Conservation (phyloP, 345 rosid species). For the Eucalyptus leucophloia region DNA sequence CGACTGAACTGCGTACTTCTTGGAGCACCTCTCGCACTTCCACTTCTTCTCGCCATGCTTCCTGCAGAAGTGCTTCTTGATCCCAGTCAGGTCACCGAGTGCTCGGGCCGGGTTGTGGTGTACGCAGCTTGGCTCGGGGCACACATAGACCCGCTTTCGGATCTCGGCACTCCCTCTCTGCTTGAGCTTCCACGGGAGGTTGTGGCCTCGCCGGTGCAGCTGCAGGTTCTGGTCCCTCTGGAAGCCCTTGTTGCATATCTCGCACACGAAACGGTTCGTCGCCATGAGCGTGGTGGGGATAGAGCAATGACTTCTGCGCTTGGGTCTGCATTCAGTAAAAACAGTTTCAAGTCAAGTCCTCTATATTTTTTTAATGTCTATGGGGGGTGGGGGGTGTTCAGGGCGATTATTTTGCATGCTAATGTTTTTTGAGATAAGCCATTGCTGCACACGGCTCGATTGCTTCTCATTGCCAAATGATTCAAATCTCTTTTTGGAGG, state of each 20-base stretch:
- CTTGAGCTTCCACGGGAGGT: conserved; percentile 6
- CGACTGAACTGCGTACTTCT: conserved; percentile 3
- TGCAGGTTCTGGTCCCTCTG: conserved; percentile 12
- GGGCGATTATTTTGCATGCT: background rate
- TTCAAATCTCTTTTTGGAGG: background rate
- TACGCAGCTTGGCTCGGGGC: conserved; percentile 2
- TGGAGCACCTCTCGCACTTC: conserved; percentile 10
- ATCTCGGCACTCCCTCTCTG: background rate
- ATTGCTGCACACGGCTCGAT: background rate
- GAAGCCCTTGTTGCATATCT: conserved; percentile 7
- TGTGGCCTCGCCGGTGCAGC: conserved; percentile 7
- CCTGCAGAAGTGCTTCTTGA: conserved; percentile 7
- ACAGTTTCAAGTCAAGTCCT: background rate
- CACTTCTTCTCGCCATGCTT: conserved; percentile 13
- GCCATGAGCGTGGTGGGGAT: conserved; percentile 3
- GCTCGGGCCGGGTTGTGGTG: conserved; percentile 5
- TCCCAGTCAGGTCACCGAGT: conserved; percentile 1
- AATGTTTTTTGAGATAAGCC: background rate
- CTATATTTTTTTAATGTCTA: background rate
- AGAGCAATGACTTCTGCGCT: conserved; percentile 2
- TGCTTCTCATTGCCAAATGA: background rate
- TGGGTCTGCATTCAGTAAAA: background rate
- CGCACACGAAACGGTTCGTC: conserved; percentile 5
- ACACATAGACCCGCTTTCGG: conserved; percentile 1
- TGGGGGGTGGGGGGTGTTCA: background rate